Evolutionary conservation across 2,329 filamentous ascomycete genomes (phyloP).

Genomic region (Paramyrothecium sp.): DNA sequence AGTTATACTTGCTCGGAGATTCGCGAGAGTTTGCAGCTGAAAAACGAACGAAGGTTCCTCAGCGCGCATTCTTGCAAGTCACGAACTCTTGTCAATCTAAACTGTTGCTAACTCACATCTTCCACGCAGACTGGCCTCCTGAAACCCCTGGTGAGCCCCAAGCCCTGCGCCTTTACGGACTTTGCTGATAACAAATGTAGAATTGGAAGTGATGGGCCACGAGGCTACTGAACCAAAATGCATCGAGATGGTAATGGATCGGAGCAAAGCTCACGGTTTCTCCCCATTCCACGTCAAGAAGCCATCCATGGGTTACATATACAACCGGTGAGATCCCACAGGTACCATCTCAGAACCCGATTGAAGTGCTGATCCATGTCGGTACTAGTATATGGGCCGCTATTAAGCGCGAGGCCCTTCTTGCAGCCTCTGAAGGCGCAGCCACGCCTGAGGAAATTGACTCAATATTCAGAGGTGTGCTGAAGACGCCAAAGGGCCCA

Average conservation of each 20-base stretch:
- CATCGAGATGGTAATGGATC: constrained; percentile 20
- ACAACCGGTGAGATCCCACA: constrained; percentile 20
- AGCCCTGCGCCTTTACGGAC: no score
- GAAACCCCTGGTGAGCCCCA: constrained; percentile 21
- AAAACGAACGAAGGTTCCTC: constrained; percentile 31
- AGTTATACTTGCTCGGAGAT: constrained; percentile 43
- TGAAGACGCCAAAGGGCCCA: constrained; percentile 27
- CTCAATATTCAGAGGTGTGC: constrained; percentile 24
- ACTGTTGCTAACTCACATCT: neutral
- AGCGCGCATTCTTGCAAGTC: constrained; percentile 42
- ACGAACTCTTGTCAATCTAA: neutral
- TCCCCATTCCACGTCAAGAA: constrained; percentile 26
- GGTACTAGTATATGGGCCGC: constrained; percentile 26
- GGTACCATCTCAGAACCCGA: neutral
- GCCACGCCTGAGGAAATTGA: constrained; percentile 28
- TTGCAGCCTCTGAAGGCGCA: constrained; percentile 25
- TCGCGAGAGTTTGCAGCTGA: constrained; percentile 31
- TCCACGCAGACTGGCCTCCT: constrained; percentile 26
- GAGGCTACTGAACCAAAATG: constrained; percentile 16
- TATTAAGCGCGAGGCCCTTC: constrained; percentile 27
- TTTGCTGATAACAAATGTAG: neutral
- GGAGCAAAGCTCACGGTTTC: constrained; percentile 24
- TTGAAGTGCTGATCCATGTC: neutral
- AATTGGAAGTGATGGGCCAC: constrained; percentile 31
- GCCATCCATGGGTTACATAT: constrained; percentile 29